Conservation (phyloP, 2,329 filamentous ascomycete genomes). For the Tolypocladium endophyticum region DNA sequence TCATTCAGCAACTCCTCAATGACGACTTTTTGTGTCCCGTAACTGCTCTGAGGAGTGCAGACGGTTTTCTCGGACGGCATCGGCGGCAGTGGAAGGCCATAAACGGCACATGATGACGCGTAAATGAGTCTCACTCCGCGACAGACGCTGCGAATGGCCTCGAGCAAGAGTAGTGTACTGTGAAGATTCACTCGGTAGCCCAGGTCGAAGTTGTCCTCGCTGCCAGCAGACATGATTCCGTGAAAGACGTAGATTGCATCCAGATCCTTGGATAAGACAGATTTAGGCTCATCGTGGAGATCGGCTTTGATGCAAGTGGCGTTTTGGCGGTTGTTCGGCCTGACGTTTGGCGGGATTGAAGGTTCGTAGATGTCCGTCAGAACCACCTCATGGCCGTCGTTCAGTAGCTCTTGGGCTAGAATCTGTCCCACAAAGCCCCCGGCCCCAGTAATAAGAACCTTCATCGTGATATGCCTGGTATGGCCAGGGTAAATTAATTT, state of each 20-base stretch:
- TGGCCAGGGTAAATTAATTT: background rate
- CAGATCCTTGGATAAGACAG: slow-evolving; percentile 14
- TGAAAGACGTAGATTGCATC: slow-evolving; percentile 46
- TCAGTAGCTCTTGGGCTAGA: slow-evolving; percentile 44
- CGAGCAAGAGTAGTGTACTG: slow-evolving; percentile 39
- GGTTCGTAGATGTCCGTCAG: slow-evolving; percentile 47
- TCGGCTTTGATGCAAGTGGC: slow-evolving; percentile 14
- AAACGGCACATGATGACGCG: slow-evolving; percentile 48
- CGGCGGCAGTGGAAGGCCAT: slow-evolving; percentile 37
- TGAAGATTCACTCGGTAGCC: slow-evolving; percentile 47
- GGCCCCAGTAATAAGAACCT: slow-evolving; percentile 53
- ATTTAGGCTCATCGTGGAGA: slow-evolving; percentile 8
- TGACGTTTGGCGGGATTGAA: slow-evolving; percentile 32
- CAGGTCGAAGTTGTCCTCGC: slow-evolving; percentile 45
- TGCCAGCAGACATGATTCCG: slow-evolving; percentile 53
- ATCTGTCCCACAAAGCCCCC: slow-evolving; percentile 56
- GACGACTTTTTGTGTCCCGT: slow-evolving; percentile 53
- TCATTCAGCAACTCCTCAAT: slow-evolving; percentile 33
- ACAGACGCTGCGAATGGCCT: slow-evolving; percentile 31
- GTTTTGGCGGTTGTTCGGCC: slow-evolving; percentile 18
- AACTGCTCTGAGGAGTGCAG: slow-evolving; percentile 46
- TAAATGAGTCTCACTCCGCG: slow-evolving; percentile 44
- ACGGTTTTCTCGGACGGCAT: slow-evolving; percentile 29
- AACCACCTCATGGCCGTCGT: slow-evolving; percentile 31
- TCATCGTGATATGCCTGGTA: slow-evolving; percentile 4